A percentile compares a stretch with the other conserved stretches of the same genome.
Evolutionary conservation across 129 eudicot genomes (phyloP).

Genomic region (Tagetes patula): DNA sequence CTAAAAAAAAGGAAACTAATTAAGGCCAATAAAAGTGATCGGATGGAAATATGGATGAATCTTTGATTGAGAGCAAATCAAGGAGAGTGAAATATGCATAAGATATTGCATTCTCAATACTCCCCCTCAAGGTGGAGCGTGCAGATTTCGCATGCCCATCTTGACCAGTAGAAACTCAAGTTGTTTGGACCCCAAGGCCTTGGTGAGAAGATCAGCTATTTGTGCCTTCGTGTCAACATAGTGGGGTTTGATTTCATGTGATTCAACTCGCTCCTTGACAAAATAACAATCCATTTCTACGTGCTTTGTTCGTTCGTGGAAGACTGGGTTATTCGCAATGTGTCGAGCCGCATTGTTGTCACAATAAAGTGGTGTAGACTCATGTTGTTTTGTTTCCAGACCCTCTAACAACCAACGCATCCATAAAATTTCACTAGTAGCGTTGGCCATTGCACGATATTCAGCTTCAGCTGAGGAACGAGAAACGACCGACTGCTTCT

Average conservation of each 20-base stretch:
- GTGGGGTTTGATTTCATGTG: neutral
- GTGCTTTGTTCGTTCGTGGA: neutral
- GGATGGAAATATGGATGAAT: too few species aligned
- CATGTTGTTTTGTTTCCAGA: neutral
- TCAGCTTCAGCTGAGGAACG: neutral
- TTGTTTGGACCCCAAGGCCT: neutral
- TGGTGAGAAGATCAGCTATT: neutral
- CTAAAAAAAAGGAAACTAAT: too few species aligned
- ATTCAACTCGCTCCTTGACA: neutral
- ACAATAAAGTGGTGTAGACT: neutral
- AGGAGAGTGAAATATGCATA: neutral
- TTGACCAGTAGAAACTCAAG: neutral
- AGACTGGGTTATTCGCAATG: neutral
- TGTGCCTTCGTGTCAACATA: neutral
- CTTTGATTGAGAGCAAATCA: too few species aligned
- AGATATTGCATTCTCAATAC: neutral
- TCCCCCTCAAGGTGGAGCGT: neutral
- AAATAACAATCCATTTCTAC: too few species aligned
- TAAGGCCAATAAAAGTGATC: too few species aligned
- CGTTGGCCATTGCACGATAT: neutral
- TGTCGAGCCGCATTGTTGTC: neutral
- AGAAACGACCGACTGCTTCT: neutral
- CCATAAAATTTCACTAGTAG: neutral
- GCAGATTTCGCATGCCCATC: neutral
- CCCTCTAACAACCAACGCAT: neutral